phyloP scores from a whole-genome alignment of 2,329 filamentous ascomycete species.

The Neofusicoccum sp. region DNA sequence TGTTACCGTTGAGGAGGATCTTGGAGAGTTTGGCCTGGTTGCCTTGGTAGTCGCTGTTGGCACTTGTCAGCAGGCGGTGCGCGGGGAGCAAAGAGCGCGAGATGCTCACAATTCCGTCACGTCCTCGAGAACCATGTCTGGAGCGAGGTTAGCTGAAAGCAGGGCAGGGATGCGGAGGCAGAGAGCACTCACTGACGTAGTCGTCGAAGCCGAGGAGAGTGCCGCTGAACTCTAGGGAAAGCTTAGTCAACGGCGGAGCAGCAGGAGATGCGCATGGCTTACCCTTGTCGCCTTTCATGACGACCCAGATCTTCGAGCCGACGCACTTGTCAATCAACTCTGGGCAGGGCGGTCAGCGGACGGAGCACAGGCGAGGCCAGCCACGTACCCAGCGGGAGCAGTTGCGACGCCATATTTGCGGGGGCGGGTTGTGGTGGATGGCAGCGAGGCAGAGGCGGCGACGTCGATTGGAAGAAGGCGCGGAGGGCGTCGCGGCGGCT shows the following conservation, averaged over 20 bases:
- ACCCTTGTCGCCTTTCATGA: constrained; percentile 99
- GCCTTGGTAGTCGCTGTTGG: constrained; percentile 80
- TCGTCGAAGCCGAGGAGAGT: constrained; percentile 96
- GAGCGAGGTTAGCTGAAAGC: constrained; percentile 8
- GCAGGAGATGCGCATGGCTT: constrained; percentile 26
- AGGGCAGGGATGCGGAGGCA: neutral
- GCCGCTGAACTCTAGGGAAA: constrained; percentile 80
- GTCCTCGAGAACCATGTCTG: constrained; percentile 98
- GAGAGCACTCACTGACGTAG: constrained; percentile 87
- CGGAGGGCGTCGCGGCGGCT: neutral
- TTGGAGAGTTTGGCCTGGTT: constrained; percentile 87
- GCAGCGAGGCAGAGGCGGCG: neutral
- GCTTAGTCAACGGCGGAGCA: constrained; percentile 5
- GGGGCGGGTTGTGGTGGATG: neutral
- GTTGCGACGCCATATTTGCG: constrained; percentile 31
- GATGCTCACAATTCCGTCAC: constrained; percentile 86
- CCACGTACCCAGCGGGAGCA: constrained; percentile 39
- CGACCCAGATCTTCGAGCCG: constrained; percentile 95
- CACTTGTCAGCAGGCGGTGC: neutral
- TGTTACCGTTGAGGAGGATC: constrained; percentile 96
- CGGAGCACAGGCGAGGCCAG: neutral
- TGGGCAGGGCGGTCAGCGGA: constrained; percentile 39
- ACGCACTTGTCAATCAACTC: constrained; percentile 99
- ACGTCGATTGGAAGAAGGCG: neutral
- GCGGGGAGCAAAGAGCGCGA: neutral